A percentile compares a stretch with the other conserved stretches of the same genome.
These are phyloP conservation scores for Scheffersomyces parashehatae DNA, from an alignment of 1,139 yeast species.

Conservation along the genomic window DNA sequence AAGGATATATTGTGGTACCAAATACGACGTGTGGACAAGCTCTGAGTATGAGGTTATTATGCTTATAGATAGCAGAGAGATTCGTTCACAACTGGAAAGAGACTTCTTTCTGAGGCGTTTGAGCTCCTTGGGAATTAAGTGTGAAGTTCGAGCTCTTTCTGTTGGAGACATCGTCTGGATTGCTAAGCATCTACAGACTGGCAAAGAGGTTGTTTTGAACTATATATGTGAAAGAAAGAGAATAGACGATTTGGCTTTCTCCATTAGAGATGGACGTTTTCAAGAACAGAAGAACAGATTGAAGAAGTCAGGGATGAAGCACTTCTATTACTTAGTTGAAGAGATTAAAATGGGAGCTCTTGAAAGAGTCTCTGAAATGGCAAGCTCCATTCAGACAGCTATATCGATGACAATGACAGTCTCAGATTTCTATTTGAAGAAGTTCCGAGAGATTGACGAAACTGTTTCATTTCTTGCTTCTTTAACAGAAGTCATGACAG, in stretches of 20 bases:
- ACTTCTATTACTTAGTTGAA: conserved; percentile 81
- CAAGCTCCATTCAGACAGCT: conserved; percentile 73
- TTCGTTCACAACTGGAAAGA: conserved; percentile 60
- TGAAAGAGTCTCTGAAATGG: conserved; percentile 41
- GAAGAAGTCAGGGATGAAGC: conserved; percentile 62
- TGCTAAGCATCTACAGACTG: conserved; percentile 62
- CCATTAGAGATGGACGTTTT: conserved; percentile 86
- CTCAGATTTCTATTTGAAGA: conserved; percentile 65
- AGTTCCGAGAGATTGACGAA: conserved; percentile 73
- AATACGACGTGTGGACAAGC: conserved; percentile 40
- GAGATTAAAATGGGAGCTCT: conserved; percentile 54
- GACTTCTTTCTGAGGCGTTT: conserved; percentile 64
- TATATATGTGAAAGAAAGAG: conserved; percentile 87
- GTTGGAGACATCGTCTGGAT: conserved; percentile 93
- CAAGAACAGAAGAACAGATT: conserved; percentile 82
- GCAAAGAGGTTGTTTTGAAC: conserved; percentile 69
- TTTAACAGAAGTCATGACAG: conserved; percentile 52
- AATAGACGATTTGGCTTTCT: conserved; percentile 77
- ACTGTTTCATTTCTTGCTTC: conserved; percentile 65
- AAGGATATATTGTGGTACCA: conserved; percentile 21
- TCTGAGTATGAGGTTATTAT: conserved; percentile 58
- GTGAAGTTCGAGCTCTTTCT: conserved; percentile 60
- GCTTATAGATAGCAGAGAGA: conserved; percentile 80
- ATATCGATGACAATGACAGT: conserved; percentile 70
- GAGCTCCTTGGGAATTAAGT: conserved; percentile 46